Evolutionary conservation across 768 basidiomycete species (phyloP).

Genomic region (Rhizopogon sp.): DNA sequence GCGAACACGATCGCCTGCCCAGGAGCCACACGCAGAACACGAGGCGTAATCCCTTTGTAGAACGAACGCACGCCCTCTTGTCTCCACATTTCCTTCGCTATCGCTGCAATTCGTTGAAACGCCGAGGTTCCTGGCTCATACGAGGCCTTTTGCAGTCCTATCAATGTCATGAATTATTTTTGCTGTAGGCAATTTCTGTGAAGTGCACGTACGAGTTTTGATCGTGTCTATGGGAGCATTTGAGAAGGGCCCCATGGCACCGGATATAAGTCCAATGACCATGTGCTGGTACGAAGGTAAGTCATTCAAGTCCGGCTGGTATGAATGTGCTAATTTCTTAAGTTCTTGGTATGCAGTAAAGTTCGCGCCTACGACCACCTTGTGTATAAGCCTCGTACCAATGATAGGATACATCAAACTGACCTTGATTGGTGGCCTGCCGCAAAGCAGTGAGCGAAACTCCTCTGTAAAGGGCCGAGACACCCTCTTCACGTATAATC

Average conservation of each 20-base stretch:
- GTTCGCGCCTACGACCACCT: constrained; percentile 64
- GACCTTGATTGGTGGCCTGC: constrained; percentile 97
- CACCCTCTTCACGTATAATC: constrained; percentile 90
- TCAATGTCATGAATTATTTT: constrained; percentile 2
- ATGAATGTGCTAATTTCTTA: constrained; percentile 73
- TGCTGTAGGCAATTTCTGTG: background rate
- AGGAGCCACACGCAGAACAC: constrained; percentile 93
- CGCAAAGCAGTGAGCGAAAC: constrained; percentile 89
- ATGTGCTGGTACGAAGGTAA: constrained; percentile 96
- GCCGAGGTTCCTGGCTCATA: constrained; percentile 72
- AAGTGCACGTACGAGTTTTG: constrained; percentile 72
- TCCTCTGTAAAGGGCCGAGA: constrained; percentile 82
- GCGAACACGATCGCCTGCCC: constrained; percentile 97
- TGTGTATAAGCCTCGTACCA: background rate
- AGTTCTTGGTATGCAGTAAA: constrained; percentile 98
- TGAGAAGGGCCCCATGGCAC: constrained; percentile 97
- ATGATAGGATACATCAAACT: constrained; percentile 1
- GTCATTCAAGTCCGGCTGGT: constrained; percentile 74
- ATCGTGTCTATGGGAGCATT: constrained; percentile 96
- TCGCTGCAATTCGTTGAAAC: constrained; percentile 70
- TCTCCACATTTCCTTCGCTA: constrained; percentile 91
- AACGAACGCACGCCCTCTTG: constrained; percentile 86
- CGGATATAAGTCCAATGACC: constrained; percentile 90
- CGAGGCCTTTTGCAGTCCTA: constrained; percentile 83
- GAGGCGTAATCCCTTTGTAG: constrained; percentile 98